phyloP scores from a whole-genome alignment of 352 stramenopile genomes.

The Globisporangium apiculatum region DNA sequence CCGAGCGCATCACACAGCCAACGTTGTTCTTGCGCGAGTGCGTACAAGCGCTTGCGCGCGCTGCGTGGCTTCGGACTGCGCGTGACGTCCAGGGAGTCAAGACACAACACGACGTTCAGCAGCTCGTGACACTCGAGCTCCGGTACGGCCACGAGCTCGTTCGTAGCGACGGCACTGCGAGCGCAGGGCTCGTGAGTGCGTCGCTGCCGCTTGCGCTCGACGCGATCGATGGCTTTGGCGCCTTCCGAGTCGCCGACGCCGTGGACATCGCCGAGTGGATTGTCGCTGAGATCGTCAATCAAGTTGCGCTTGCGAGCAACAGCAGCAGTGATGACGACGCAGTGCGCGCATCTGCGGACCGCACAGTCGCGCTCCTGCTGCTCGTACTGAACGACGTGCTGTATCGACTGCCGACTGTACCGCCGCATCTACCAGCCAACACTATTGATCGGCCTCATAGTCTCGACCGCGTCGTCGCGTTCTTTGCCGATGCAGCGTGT shows the following conservation, averaged over 20 bases:
- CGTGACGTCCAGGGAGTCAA: not conserved
- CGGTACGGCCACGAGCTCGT: slow-evolving; percentile 12
- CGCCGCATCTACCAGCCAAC: not conserved
- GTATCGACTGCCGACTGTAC: not conserved
- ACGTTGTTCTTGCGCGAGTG: slow-evolving; percentile 1
- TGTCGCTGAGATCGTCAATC: slow-evolving; percentile 5
- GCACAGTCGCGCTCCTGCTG: slow-evolving; percentile 3
- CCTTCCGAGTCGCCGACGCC: not conserved
- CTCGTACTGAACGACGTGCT: slow-evolving; percentile 12
- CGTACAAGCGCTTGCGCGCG: not conserved
- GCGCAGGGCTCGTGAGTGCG: not conserved
- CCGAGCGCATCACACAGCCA: not conserved
- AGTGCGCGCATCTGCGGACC: not conserved
- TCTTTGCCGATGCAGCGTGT: not conserved
- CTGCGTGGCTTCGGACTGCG: slow-evolving; percentile 3
- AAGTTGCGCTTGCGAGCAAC: not conserved
- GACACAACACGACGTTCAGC: not conserved
- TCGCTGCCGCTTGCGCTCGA: slow-evolving; percentile 9
- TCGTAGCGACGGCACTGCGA: not conserved
- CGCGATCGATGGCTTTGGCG: slow-evolving; percentile 1
- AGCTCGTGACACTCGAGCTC: slow-evolving; percentile 10
- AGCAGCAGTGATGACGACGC: not conserved
- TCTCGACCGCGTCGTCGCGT: slow-evolving; percentile 3
- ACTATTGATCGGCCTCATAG: no score
- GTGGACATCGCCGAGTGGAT: slow-evolving; percentile 12